Conservation (phyloP, 345 rosid genomes). For the Cardamine resedifolia region DNA sequence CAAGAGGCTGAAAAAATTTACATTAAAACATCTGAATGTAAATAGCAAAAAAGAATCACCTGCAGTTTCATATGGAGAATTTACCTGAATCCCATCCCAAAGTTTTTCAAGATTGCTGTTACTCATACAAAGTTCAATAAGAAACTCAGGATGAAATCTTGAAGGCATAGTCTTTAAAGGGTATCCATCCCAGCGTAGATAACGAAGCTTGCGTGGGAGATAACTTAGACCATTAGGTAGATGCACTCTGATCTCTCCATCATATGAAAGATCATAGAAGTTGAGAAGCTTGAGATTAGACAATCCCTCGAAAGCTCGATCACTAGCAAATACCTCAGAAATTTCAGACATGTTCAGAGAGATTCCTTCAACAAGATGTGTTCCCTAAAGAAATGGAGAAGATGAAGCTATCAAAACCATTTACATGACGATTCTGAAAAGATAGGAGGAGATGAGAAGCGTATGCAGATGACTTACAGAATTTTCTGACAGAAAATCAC, state of each 20-base stretch:
- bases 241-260: constrained; percentile 32
- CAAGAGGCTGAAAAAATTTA: constrained; percentile 36
- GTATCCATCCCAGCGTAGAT: constrained; percentile 38
- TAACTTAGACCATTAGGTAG: constrained; percentile 20
- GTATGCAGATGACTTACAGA: constrained; percentile 24
- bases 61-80: neutral
- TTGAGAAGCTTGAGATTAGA: constrained; percentile 33
- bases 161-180: constrained; percentile 40
- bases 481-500: constrained; percentile 26
- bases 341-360: constrained; percentile 24
- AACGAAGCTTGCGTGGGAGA: constrained; percentile 34
- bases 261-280: constrained; percentile 29
- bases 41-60: neutral
- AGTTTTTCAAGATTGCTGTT: constrained; percentile 34
- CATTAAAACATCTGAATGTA: too few relatives aligned
- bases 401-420: constrained; percentile 9
- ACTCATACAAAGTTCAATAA: constrained; percentile 36
- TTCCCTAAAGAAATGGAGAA: constrained; percentile 30
- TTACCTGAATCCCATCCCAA: constrained; percentile 37
- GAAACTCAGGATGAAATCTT: constrained; percentile 23
- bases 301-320: constrained; percentile 30
- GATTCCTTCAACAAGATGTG: constrained; percentile 33
- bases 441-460: neutral
- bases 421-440: constrained; percentile 9
- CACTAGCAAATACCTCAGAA: neutral